Evolutionary conservation across 2,329 filamentous ascomycete genomes (phyloP).

Genomic region (Paecilomyces fulvus): DNA sequence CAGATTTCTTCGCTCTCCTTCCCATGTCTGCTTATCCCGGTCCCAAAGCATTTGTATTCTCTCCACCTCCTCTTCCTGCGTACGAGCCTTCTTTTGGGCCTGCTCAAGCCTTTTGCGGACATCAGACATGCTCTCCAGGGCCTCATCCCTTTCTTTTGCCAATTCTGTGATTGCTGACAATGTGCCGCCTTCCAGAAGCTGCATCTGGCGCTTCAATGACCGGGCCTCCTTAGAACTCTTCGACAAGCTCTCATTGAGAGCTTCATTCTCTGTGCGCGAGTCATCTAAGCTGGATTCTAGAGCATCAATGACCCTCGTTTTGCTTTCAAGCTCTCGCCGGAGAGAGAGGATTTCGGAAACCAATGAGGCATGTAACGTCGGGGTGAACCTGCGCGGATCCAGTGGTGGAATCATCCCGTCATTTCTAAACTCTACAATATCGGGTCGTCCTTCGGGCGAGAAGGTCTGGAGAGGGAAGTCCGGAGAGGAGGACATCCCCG

Average conservation of each 20-base stretch:
- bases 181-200: slow-evolving; percentile 78
- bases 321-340: slow-evolving; percentile 82
- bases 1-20: slow-evolving; percentile 68
- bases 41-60: slow-evolving; percentile 73
- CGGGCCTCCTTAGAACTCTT: slow-evolving; percentile 66
- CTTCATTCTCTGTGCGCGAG: slow-evolving; percentile 65
- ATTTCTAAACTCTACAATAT: slow-evolving; percentile 26
- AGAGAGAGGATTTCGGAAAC: slow-evolving; percentile 89
- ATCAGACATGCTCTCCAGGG: slow-evolving; percentile 63
- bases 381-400: slow-evolving; percentile 88
- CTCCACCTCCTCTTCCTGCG: slow-evolving; percentile 74
- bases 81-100: slow-evolving; percentile 66
- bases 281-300: slow-evolving; percentile 68
- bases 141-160: slow-evolving; percentile 76
- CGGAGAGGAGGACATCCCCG: slow-evolving; percentile 56
- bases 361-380: slow-evolving; percentile 85
- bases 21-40: slow-evolving; percentile 76
- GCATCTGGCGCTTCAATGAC: slow-evolving; percentile 74
- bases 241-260: slow-evolving; percentile 53
- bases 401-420: slow-evolving; percentile 66
- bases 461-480: slow-evolving; percentile 41
- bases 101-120: slow-evolving; percentile 67
- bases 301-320: slow-evolving; percentile 74
- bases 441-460: slow-evolving; percentile 28
- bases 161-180: slow-evolving; percentile 78